Conservation (phyloP, 352 stramenopile species). For the Paralagenidium karlingii region DNA sequence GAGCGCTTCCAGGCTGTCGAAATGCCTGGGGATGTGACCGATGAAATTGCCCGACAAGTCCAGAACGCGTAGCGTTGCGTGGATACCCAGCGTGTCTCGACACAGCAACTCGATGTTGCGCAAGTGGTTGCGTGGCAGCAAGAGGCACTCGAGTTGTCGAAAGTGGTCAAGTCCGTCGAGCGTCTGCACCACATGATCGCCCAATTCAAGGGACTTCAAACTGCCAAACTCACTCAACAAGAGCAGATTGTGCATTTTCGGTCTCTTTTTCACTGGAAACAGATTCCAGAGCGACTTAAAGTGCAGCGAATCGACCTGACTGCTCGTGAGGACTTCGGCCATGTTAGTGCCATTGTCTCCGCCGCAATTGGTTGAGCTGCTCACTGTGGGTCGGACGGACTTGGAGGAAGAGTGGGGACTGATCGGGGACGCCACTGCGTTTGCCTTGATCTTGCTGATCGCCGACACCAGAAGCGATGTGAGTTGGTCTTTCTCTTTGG, state of each 20-base stretch:
- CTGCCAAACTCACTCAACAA: constrained; percentile 29
- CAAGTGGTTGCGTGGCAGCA: constrained; percentile 54
- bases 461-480: too few species aligned
- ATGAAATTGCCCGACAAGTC: constrained; percentile 78
- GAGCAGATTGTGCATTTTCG: constrained; percentile 40
- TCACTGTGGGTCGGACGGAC: too few species aligned
- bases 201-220: constrained; percentile 39
- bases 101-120: constrained; percentile 46
- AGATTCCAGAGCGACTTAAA: too few species aligned
- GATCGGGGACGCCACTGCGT: too few species aligned
- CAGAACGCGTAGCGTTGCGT: constrained; percentile 26
- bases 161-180: constrained; percentile 48
- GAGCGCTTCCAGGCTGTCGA: constrained; percentile 28
- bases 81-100: constrained; percentile 24
- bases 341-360: too few species aligned
- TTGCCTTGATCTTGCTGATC: too few species aligned
- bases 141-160: constrained; percentile 23
- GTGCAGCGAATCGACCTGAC: too few species aligned
- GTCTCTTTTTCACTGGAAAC: constrained; percentile 33
- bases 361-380: too few species aligned
- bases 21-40: constrained; percentile 42
- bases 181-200: constrained; percentile 42
- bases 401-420: too few species aligned
- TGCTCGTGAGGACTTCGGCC: too few species aligned
- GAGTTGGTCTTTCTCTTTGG: too few species aligned